Conservation (phyloP, 257 asterid genomes). For the Petunia axillaris region DNA sequence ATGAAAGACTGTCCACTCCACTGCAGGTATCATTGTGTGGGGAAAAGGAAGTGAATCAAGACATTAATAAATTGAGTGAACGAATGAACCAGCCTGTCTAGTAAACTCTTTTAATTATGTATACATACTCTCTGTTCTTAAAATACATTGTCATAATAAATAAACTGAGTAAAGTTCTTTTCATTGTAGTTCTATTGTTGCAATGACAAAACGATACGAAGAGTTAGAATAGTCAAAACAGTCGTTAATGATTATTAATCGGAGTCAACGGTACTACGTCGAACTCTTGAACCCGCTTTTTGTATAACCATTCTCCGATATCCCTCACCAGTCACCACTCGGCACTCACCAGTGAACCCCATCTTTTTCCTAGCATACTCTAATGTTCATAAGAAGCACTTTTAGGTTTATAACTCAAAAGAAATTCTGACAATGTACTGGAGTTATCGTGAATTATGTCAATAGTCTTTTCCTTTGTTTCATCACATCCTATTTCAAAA, state of each 20-base stretch:
- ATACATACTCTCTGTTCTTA: not conserved
- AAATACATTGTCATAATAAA: not conserved
- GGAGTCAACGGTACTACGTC: not conserved
- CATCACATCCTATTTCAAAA: not conserved
- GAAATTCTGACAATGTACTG: conserved; percentile 15
- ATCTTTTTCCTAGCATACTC: too few relatives aligned
- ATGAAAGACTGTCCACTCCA: conserved; percentile 28
- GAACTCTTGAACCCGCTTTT: not conserved
- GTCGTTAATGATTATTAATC: not conserved
- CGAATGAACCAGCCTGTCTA: conserved; percentile 39
- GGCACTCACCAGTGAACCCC: too few relatives aligned
- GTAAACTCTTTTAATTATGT: conserved; percentile 19
- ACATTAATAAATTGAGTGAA: conserved; percentile 43
- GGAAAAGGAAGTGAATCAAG: conserved; percentile 38
- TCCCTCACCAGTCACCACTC: too few relatives aligned
- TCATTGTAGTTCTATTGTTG: not conserved
- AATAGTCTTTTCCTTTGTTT: not conserved
- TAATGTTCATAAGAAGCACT: not conserved
- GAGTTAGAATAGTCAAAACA: not conserved
- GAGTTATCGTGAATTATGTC: not conserved
- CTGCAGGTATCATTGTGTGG: conserved; percentile 66
- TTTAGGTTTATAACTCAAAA: not conserved
- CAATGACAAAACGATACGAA: not conserved
- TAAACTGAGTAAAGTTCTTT: not conserved
- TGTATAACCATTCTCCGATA: too few relatives aligned